Conservation (phyloP, 139 green algal species). For the Chlorokybus atmophyticus region DNA sequence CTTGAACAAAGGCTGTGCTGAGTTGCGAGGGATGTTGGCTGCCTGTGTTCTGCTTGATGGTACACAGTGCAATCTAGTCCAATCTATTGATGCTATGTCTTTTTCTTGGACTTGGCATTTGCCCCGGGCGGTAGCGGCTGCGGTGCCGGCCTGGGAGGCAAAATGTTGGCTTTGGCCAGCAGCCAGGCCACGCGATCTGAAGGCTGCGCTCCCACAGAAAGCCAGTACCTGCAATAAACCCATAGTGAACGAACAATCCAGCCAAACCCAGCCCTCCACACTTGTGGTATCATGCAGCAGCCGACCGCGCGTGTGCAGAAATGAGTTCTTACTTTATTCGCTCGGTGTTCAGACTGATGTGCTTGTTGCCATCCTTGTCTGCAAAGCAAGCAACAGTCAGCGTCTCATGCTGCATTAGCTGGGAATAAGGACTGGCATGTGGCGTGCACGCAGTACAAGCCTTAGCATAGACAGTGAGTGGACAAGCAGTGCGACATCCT, state of each 20-base stretch:
- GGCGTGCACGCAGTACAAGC: not conserved
- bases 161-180: no score
- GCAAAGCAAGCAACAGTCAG: conserved; percentile 3
- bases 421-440: not conserved
- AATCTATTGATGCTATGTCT: no score
- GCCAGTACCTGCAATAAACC: conserved; percentile 67
- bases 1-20: no score
- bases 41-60: no score
- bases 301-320: not conserved
- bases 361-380: conserved; percentile 72
- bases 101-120: no score
- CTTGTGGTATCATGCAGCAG: not conserved
- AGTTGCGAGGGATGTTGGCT: no score
- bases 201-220: conserved; percentile 62
- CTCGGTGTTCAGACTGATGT: conserved; percentile 60
- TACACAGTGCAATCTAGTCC: no score
- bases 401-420: not conserved
- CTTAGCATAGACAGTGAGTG: not conserved
- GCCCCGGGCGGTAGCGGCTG: no score
- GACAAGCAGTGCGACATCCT: not conserved
- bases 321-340: conserved; percentile 46
- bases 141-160: no score
- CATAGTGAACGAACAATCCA: no score
- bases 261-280: not conserved
- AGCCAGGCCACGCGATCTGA: conserved; percentile 51